A percentile compares a stretch with the other conserved stretches of the same genome.
Conservation (phyloP, 1,284 basidiomycete genomes). For the Malassezia brasiliensis region DNA sequence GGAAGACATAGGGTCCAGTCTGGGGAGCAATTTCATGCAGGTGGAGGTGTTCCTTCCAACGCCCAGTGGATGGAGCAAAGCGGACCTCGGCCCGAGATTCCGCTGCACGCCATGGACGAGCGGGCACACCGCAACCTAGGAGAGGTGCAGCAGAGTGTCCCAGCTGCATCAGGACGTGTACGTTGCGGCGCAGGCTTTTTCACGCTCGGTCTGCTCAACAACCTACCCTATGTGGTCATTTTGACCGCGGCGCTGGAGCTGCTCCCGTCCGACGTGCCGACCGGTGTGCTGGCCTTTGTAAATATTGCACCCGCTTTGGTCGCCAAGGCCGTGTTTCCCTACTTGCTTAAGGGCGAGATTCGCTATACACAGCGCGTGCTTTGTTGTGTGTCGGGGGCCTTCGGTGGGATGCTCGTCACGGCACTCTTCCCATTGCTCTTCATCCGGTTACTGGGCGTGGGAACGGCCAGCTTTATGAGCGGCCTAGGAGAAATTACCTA, state of each 20-base stretch:
- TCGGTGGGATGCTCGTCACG: constrained; percentile 52
- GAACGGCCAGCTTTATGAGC: constrained; percentile 78
- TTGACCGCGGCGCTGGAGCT: constrained; percentile 89
- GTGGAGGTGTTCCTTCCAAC: not conserved
- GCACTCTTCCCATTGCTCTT: constrained; percentile 62
- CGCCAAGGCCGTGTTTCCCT: constrained; percentile 88
- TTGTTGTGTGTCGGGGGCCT: constrained; percentile 49
- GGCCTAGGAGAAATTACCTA: constrained; percentile 93
- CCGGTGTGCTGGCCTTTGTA: constrained; percentile 74
- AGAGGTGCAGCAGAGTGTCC: too few relatives aligned
- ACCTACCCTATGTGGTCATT: constrained; percentile 71
- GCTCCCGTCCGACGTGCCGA: constrained; percentile 57
- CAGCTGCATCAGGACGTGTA: too few relatives aligned
- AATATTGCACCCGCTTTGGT: constrained; percentile 50
- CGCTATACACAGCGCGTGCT: constrained; percentile 28
- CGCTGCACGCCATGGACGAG: not conserved
- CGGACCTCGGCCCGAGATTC: not conserved
- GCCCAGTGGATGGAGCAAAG: not conserved
- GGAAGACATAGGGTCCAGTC: constrained; percentile 11
- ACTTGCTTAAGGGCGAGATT: constrained; percentile 50
- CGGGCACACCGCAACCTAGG: too few relatives aligned
- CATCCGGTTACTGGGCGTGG: constrained; percentile 73
- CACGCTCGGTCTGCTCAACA: constrained; percentile 49
- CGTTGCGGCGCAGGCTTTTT: constrained; percentile 30
- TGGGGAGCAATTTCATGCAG: not conserved